Evolutionary conservation across 192 early-diverging fungal species (phyloP), one percentile per base, ranked within the genome.

Genomic region (Spizellomyces sp.): DNA sequence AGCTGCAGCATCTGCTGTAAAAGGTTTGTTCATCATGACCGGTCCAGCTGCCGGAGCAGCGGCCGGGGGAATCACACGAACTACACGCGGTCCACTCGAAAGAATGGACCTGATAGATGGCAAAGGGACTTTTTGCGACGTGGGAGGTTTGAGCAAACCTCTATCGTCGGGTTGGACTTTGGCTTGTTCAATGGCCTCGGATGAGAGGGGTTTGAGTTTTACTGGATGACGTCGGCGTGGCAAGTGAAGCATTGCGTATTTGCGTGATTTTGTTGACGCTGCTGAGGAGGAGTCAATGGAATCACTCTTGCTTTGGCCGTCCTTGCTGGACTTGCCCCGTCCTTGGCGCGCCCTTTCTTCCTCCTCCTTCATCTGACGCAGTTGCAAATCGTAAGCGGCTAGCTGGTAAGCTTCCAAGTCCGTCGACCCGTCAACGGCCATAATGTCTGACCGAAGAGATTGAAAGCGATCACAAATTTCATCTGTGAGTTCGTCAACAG

Each of bases 401-500:
- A 70, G 58, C 45, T 58, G 68, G 68, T 60, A 70, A 22, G 14
- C 58, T 45, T 70, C 68, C 44, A 70, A 42, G 41, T 70, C 68
- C 57, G 19, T 70, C 21, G 68, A 70, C 10, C 68, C 68, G 21
- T 70, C 68, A 6, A 70, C 68, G 12, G 68, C 68, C 68, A 70
- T 70, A 6, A 70, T 19, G 68, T 70, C 68, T 21, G 9, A 12
- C 57, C 68, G 36, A 19, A 70, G 47, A 41, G 12, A 27, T 5
- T 59, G 42, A 48, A 61, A 70, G 9, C 58, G 36, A 0, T 57
- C 68, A 14, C 46, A 9, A 1, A 61, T 42, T 17, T 70, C 58
- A 12, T 48, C 68, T 2, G 68, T 70, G 5, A 68, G 66, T 14
- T 43, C 66, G 43, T 68, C 66, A 5, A 70, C 17, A 27, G 68